These are phyloP conservation scores for Boletus subcaerulescens DNA, from an alignment of 768 basidiomycete genomes.

Conservation along the genomic window DNA sequence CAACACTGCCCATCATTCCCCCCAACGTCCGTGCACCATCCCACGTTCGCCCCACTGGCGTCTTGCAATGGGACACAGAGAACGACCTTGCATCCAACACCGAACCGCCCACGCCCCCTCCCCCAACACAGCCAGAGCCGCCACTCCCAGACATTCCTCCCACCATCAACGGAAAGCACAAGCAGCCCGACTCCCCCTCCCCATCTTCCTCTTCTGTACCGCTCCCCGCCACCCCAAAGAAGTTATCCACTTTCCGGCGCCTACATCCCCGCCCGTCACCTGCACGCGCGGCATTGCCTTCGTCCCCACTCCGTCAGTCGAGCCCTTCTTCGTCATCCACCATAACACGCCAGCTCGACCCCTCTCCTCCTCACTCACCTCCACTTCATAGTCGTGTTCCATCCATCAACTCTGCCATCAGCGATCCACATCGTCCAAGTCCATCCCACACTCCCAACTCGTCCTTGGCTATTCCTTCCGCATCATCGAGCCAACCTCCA, in stretches of 20 bases:
- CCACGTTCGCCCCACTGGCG: not conserved
- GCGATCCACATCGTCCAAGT: conserved; percentile 8
- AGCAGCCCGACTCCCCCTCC: conserved; percentile 1
- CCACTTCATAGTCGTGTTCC: conserved; percentile 29
- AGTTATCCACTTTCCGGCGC: conserved; percentile 52
- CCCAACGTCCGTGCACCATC: conserved; percentile 18
- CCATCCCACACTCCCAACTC: conserved; percentile 13
- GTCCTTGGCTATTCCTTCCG: not conserved
- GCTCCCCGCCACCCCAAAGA: conserved; percentile 17
- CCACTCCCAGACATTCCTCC: not conserved
- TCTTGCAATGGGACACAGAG: conserved; percentile 11
- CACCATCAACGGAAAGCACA: conserved; percentile 3
- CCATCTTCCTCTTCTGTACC: conserved; percentile 10
- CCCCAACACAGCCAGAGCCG: not conserved
- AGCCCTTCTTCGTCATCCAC: conserved; percentile 20
- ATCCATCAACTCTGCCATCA: conserved; percentile 25
- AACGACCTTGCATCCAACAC: conserved; percentile 9
- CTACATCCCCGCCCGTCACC: conserved; percentile 38
- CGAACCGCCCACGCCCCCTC: not conserved
- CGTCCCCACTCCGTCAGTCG: conserved; percentile 36
- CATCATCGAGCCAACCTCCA: not conserved
- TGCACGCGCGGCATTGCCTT: conserved; percentile 18
- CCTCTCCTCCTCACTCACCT: conserved; percentile 27
- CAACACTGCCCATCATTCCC: conserved; percentile 23
- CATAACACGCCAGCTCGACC: conserved; percentile 24